Conservation (phyloP, 2,329 filamentous ascomycete species). For the Claviceps arundinis region DNA sequence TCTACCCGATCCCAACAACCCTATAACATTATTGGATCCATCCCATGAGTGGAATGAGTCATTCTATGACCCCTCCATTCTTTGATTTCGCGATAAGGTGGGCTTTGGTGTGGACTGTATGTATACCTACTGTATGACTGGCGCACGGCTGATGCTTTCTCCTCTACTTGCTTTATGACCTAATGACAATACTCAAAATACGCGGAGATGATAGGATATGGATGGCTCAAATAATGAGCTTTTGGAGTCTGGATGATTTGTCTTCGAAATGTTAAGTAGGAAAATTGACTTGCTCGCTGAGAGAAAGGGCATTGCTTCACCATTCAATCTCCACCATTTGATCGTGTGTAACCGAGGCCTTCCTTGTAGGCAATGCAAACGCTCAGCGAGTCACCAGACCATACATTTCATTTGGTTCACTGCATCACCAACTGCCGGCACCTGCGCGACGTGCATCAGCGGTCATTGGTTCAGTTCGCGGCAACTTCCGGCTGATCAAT, state of each 20-base stretch:
- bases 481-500: not conserved
- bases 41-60: slow-evolving; percentile 18
- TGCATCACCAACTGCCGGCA: not conserved
- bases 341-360: not conserved
- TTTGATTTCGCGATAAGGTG: slow-evolving; percentile 18
- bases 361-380: not conserved
- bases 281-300: not conserved
- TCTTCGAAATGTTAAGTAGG: slow-evolving; percentile 4
- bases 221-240: not conserved
- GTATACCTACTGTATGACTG: slow-evolving; percentile 4
- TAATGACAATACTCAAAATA: slow-evolving; percentile 13
- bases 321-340: not conserved
- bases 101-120: not conserved
- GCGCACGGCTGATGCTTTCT: slow-evolving; percentile 2
- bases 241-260: not conserved
- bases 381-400: not conserved
- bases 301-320: not conserved
- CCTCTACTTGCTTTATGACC: slow-evolving; percentile 14
- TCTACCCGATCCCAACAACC: slow-evolving; percentile 12
- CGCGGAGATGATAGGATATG: not conserved
- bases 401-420: not conserved
- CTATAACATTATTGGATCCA: slow-evolving; percentile 15
- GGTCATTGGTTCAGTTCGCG: not conserved
- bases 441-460: not conserved
- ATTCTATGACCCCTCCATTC: slow-evolving; percentile 15